phyloP scores from a whole-genome alignment of 768 basidiomycete genomes.

The Mrakia blollopis region DNA sequence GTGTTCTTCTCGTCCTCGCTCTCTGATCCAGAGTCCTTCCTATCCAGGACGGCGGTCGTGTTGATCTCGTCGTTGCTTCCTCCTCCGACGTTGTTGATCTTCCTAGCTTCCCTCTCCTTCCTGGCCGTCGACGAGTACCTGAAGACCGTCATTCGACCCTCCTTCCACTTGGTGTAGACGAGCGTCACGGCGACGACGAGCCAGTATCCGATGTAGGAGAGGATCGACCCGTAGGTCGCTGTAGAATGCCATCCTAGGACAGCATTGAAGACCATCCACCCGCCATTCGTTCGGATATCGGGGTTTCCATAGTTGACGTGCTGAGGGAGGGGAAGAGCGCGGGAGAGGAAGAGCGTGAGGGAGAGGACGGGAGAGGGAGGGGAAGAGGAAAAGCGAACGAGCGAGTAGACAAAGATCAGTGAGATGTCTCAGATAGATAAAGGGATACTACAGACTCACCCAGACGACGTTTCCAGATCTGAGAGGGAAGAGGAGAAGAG shows the following conservation, averaged over 20 bases:
- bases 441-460: slow-evolving; percentile 12
- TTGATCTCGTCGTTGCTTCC: not conserved
- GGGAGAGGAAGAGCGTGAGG: slow-evolving; percentile 4
- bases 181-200: slow-evolving; percentile 67
- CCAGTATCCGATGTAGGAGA: slow-evolving; percentile 94
- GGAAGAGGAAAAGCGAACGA: not conserved
- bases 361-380: slow-evolving; percentile 33
- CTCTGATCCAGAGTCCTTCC: not conserved
- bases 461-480: slow-evolving; percentile 25
- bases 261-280: slow-evolving; percentile 78
- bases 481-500: not conserved
- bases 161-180: slow-evolving; percentile 50
- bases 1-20: not conserved
- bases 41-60: not conserved
- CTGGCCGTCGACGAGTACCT: slow-evolving; percentile 37
- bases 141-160: slow-evolving; percentile 45
- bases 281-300: slow-evolving; percentile 52
- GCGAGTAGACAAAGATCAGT: too few species aligned
- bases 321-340: slow-evolving; percentile 7
- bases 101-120: slow-evolving; percentile 31
- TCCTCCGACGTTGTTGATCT: not conserved
- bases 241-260: slow-evolving; percentile 78
- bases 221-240: slow-evolving; percentile 70
- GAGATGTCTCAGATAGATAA: too few species aligned
- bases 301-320: slow-evolving; percentile 64